Base-by-base conservation (phyloP, 1,139 yeast genomes). In the Hyphopichia fennica region DNA sequence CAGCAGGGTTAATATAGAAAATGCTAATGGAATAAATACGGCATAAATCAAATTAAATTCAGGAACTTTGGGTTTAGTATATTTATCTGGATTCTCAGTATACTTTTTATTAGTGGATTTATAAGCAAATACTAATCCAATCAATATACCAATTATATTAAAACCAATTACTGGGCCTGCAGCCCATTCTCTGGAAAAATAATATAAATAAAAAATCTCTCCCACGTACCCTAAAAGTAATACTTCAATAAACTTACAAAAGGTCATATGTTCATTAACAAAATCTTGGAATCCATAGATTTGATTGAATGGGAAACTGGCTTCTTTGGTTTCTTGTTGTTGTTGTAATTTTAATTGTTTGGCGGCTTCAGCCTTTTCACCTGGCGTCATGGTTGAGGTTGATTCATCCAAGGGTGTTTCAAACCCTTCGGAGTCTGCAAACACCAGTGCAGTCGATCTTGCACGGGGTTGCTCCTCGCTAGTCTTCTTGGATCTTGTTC, bases 41-140 rank as follows among this genome's bases (percentile, higher is more conserved):
- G 72, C 57, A 50, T 69, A 69, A 13, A 72, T 38, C 43, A 63
- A 55, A 48, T 72, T 67, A 50, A 72, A 73, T 39, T 69, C 74
- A 6, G 77, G 77, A 34, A 63, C 51, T 14, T 41, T 39, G 2
- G 70, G 69, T 42, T 49, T 49, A 15, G 38, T 38, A 31, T 19
- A 44, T 17, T 22, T 31, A 30, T 38, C 50, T 3, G 53, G 56
- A 14, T 51, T 47, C 22, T 34, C 45, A 31, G 22, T 42, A 48
- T 46, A 55, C 47, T 45, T 59, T 41, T 41, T 55, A 46, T 31
- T 37, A 37, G 41, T 54, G 11, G 61, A 56, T 22, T 59, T 52
- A 44, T 65, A 63, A 39, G 65, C 60, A 43, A 69, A 54, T 20
- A 63, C 41, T 40, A 61, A 46, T 9, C 70, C 75, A 30, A 65